phyloP scores from a whole-genome alignment of 176 grass and related monocot genomes.

The Lolium multiflorum region DNA sequence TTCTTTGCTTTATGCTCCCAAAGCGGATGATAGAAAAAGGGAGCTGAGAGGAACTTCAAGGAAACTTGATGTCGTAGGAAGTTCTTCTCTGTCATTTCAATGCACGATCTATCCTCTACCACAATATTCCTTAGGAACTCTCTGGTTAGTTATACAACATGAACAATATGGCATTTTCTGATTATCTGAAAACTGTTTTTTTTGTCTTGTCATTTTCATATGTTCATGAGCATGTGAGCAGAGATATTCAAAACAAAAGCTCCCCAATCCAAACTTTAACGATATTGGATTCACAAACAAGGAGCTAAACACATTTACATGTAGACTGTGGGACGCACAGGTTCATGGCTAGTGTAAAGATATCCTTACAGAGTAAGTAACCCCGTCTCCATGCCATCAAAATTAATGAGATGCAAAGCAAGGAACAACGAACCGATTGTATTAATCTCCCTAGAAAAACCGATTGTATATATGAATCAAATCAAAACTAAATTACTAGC shows the following conservation, averaged over 20 bases:
- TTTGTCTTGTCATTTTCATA: background rate
- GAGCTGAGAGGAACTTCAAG: conserved; percentile 28
- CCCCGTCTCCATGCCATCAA: background rate
- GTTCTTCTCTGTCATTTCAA: conserved; percentile 23
- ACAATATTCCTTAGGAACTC: background rate
- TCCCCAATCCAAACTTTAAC: background rate
- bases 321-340: background rate
- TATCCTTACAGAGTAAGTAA: background rate
- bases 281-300: background rate
- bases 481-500: conserved; percentile 8
- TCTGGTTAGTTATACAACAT: too few relatives aligned
- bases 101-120: background rate
- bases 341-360: background rate
- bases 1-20: background rate
- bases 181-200: background rate
- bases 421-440: background rate
- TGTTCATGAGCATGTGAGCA: background rate
- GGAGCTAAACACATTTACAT: background rate
- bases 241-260: background rate
- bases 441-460: background rate
- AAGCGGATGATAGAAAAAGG: background rate
- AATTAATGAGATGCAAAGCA: background rate
- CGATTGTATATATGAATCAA: background rate
- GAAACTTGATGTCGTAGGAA: conserved; percentile 21
- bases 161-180: background rate